These are phyloP conservation scores for Leccinum longicurvipes DNA, from an alignment of 768 basidiomycete genomes.

Conservation along the genomic window DNA sequence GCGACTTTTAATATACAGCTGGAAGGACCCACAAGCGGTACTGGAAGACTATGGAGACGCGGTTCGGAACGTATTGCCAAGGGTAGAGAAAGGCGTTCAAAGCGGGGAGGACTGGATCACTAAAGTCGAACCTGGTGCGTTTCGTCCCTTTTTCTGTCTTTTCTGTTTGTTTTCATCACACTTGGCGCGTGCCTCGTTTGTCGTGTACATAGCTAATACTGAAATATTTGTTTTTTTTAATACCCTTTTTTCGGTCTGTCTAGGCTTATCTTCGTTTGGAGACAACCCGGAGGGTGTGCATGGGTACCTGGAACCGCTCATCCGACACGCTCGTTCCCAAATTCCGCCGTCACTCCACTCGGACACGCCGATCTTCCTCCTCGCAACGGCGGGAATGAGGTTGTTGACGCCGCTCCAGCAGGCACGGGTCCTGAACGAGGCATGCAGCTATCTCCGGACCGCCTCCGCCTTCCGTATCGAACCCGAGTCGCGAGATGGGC, in stretches of 20 bases:
- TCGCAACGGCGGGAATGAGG: conserved; percentile 98
- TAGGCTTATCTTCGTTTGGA: conserved; percentile 86
- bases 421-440: conserved; percentile 63
- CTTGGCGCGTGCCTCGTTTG: background rate
- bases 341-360: conserved; percentile 84
- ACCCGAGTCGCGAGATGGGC: conserved; percentile 58
- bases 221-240: background rate
- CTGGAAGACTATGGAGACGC: conserved; percentile 49
- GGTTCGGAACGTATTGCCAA: conserved; percentile 60
- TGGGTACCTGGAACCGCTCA: conserved; percentile 74
- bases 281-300: conserved; percentile 67
- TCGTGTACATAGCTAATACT: background rate
- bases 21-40: conserved; percentile 75
- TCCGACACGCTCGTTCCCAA: conserved; percentile 75
- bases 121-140: conserved; percentile 92
- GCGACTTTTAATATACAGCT: conserved; percentile 85
- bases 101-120: conserved; percentile 80
- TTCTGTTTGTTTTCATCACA: background rate
- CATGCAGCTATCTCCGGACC: conserved; percentile 71
- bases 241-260: background rate
- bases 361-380: conserved; percentile 86
- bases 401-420: conserved; percentile 69
- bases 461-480: conserved; percentile 82
- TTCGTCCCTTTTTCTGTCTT: background rate
- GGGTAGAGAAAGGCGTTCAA: conserved; percentile 88